phyloP scores from a whole-genome alignment of 2,329 filamentous ascomycete genomes.

The Coniochaeta pulveracea region DNA sequence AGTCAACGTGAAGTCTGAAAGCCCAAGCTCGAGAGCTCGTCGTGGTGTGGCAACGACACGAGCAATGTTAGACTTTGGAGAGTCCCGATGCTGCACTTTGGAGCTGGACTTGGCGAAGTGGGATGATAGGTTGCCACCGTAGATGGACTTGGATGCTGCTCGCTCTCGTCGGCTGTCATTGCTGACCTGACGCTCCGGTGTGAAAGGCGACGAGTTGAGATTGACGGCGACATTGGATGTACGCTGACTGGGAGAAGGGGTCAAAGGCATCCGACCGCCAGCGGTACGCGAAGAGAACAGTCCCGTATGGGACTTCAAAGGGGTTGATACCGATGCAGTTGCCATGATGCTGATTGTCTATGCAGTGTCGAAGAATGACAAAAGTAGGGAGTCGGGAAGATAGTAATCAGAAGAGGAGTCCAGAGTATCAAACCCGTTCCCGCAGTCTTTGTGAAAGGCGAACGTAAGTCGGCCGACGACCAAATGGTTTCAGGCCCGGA shows the following conservation, averaged over 20 bases:
- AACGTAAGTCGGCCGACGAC: slow-evolving; percentile 34
- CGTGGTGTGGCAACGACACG: slow-evolving; percentile 64
- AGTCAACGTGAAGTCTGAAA: slow-evolving; percentile 85
- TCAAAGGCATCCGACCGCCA: slow-evolving; percentile 88
- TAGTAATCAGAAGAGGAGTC: slow-evolving; percentile 9
- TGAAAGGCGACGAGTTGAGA: slow-evolving; percentile 63
- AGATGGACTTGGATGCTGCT: slow-evolving; percentile 58
- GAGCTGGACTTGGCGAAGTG: slow-evolving; percentile 62
- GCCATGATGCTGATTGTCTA: slow-evolving; percentile 54
- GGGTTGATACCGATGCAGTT: slow-evolving; percentile 69
- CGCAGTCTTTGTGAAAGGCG: slow-evolving; percentile 30
- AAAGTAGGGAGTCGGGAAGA: too few relatives aligned
- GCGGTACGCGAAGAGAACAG: slow-evolving; percentile 88
- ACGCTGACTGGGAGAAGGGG: slow-evolving; percentile 70
- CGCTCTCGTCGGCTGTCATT: slow-evolving; percentile 37
- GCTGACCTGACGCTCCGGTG: slow-evolving; percentile 50
- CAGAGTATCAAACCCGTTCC: too few relatives aligned
- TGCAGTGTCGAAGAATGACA: slow-evolving; percentile 18
- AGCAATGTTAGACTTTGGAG: slow-evolving; percentile 94
- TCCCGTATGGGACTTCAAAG: slow-evolving; percentile 87
- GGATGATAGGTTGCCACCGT: slow-evolving; percentile 66
- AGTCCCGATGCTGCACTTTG: slow-evolving; percentile 61
- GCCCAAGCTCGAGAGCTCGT: slow-evolving; percentile 73
- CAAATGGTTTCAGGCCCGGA: slow-evolving; percentile 30
- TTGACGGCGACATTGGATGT: slow-evolving; percentile 37